phyloP scores from a whole-genome alignment of 208 protist genomes.

The Histomonas meleagridis region DNA sequence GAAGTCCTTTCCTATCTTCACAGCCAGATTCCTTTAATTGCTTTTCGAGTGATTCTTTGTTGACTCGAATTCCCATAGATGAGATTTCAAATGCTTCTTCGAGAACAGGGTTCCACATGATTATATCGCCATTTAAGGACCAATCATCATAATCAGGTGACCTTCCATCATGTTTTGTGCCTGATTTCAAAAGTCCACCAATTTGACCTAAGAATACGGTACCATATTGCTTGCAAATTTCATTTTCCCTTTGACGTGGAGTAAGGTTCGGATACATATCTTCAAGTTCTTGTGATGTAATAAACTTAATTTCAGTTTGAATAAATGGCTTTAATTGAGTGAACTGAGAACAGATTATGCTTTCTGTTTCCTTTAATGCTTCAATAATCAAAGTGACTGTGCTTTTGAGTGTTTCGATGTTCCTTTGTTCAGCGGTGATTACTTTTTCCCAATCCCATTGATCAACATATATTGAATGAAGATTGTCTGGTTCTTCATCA shows the following conservation, averaged over 20 bases:
- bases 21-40: not conserved
- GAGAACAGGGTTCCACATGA: conserved; percentile 47
- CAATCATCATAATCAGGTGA: conserved; percentile 52
- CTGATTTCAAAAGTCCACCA: conserved; percentile 36
- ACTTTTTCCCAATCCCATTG: conserved; percentile 55
- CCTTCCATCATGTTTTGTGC: conserved; percentile 41
- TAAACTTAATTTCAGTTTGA: conserved; percentile 44
- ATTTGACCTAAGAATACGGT: conserved; percentile 48
- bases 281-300: conserved; percentile 45
- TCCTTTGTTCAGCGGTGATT: conserved; percentile 39
- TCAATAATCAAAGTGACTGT: conserved; percentile 41
- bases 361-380: conserved; percentile 41
- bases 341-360: not conserved
- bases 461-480: conserved; percentile 53
- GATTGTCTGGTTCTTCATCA: conserved; percentile 48
- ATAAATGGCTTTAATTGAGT: not conserved
- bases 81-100: conserved; percentile 29
- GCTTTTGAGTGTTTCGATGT: conserved; percentile 33
- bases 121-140: conserved; percentile 48
- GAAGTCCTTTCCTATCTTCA: not conserved
- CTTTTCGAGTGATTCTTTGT: not conserved
- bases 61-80: conserved; percentile 41
- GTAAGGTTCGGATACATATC: conserved; percentile 45
- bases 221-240: conserved; percentile 40
- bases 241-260: conserved; percentile 44